A percentile compares a stretch with the other conserved stretches of the same genome.
Evolutionary conservation across 305 asterid genomes (phyloP).

Genomic region (Petunia hybrid): DNA sequence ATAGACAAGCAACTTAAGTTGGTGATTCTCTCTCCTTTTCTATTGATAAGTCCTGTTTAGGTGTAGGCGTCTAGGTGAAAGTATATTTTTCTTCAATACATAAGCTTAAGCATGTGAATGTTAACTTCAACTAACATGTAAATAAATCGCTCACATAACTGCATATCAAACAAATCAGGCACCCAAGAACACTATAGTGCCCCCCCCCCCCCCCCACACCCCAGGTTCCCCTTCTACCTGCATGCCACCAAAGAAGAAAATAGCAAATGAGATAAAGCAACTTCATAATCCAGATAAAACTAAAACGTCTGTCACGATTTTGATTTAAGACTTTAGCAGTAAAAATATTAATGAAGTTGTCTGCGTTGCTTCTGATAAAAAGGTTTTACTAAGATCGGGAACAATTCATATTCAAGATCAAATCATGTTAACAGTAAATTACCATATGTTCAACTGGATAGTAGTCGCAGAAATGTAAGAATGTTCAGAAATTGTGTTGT

Average conservation of each 20-base stretch:
- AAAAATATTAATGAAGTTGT: neutral
- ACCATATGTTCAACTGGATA: conserved; percentile 8
- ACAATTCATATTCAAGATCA: neutral
- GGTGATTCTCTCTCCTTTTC: neutral
- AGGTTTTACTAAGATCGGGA: neutral
- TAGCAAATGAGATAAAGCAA: neutral
- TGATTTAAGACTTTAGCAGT: no score
- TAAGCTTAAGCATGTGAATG: neutral
- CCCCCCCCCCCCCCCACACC: neutral
- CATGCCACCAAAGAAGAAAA: conserved; percentile 2
- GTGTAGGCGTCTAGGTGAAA: neutral
- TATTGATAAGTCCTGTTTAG: neutral
- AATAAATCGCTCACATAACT: neutral
- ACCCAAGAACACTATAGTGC: neutral
- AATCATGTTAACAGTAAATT: conserved; percentile 2
- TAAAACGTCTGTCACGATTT: neutral
- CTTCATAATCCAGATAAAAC: conserved; percentile 28
- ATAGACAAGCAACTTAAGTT: neutral
- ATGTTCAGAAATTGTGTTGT: conserved; percentile 7
- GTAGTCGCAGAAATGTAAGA: neutral
- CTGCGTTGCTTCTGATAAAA: conserved; percentile 10
- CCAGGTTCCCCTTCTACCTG: neutral
- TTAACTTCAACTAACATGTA: neutral
- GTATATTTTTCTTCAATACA: neutral
- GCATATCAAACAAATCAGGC: conserved; percentile 13